These are phyloP conservation scores for Agrocybe pediades DNA, from an alignment of 768 basidiomycete species.

Conservation along the genomic window DNA sequence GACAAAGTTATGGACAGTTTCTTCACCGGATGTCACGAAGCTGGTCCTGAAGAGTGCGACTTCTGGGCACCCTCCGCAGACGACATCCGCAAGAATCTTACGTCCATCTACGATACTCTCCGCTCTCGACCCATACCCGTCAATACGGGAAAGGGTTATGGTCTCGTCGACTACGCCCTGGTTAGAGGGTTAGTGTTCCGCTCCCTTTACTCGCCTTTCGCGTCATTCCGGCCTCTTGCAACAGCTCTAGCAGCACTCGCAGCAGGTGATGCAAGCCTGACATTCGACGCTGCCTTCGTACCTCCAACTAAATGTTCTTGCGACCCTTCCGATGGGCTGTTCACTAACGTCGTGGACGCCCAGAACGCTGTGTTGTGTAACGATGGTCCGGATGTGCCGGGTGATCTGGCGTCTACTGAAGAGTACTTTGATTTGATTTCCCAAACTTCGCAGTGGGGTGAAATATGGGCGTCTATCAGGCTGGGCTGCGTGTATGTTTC, in stretches of 20 bases:
- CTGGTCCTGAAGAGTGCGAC: conserved; percentile 35
- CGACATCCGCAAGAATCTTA: conserved; percentile 34
- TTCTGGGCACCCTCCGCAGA: conserved; percentile 36
- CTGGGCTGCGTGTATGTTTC: conserved; percentile 32
- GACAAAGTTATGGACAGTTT: conserved; percentile 36
- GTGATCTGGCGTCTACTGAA: conserved; percentile 26
- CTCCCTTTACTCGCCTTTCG: conserved; percentile 34
- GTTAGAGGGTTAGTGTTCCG: conserved; percentile 32
- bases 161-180: conserved; percentile 34
- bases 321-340: neutral
- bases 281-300: no score
- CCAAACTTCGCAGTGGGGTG: conserved; percentile 30
- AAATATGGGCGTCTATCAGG: conserved; percentile 29
- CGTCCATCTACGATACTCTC: conserved; percentile 31
- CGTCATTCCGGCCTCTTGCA: conserved; percentile 31
- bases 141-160: conserved; percentile 25
- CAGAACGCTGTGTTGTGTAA: conserved; percentile 30
- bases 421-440: conserved; percentile 26
- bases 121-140: conserved; percentile 34
- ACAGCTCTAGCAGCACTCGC: conserved; percentile 35
- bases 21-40: conserved; percentile 35
- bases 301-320: no score
- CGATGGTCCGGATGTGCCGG: conserved; percentile 34
- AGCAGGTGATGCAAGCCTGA: conserved; percentile 24
- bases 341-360: neutral